These are phyloP conservation scores for Anthracocystis setariae DNA, from an alignment of 1,284 basidiomycete species.

Conservation along the genomic window DNA sequence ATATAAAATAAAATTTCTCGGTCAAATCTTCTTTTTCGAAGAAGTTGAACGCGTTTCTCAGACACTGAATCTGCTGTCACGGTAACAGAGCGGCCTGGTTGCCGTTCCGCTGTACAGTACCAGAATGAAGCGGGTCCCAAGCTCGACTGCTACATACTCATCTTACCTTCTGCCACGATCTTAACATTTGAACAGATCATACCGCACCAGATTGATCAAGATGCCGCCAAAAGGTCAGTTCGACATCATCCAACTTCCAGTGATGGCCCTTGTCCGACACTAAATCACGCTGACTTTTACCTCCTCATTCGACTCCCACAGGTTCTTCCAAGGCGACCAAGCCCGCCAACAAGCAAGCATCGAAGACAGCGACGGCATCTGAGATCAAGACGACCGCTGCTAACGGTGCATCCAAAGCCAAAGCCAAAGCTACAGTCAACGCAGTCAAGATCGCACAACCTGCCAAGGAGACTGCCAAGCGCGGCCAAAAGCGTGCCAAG, in stretches of 20 bases:
- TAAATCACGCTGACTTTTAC: slow-evolving; percentile 11
- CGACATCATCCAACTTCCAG: background rate
- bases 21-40: slow-evolving; percentile 5
- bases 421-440: slow-evolving; percentile 21
- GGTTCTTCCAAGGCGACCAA: slow-evolving; percentile 25
- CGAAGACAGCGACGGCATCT: slow-evolving; percentile 5
- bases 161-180: too few relatives aligned
- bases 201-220: background rate
- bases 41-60: slow-evolving; percentile 31
- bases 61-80: slow-evolving; percentile 5
- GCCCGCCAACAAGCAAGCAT: slow-evolving; percentile 20
- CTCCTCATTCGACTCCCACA: background rate
- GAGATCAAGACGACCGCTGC: slow-evolving; percentile 15
- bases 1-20: background rate
- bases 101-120: background rate
- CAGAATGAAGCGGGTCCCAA: too few relatives aligned
- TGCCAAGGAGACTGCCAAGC: slow-evolving; percentile 20
- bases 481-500: slow-evolving; percentile 43
- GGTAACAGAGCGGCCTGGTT: too few relatives aligned
- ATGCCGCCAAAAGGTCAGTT: slow-evolving; percentile 3
- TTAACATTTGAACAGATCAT: background rate
- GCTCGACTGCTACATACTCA: too few relatives aligned
- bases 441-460: slow-evolving; percentile 5
- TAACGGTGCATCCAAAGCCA: slow-evolving; percentile 16
- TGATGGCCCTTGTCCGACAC: slow-evolving; percentile 6